Conservation (phyloP, 2,329 filamentous ascomycete genomes). For the Blastomyces silverae region DNA sequence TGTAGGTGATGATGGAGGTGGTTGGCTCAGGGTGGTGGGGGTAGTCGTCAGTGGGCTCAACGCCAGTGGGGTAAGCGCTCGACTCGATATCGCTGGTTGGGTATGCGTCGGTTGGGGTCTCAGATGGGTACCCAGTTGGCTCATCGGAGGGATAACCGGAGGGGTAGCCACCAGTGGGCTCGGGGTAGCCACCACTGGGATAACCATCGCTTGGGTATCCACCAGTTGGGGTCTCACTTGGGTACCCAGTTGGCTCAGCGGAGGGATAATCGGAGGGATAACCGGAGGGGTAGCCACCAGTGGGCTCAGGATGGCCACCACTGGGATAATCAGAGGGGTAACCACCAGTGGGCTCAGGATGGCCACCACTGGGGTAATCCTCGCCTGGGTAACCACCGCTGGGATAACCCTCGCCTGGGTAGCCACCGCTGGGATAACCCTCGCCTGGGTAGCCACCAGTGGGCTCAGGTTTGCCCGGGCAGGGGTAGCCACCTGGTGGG, state of each 20-base stretch:
- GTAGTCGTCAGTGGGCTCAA: too few species aligned
- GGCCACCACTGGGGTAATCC: too few species aligned
- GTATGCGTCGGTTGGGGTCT: conserved; percentile 6
- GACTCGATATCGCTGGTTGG: neutral
- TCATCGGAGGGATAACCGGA: neutral
- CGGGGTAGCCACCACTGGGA: conserved; percentile 15
- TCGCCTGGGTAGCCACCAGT: conserved; percentile 25
- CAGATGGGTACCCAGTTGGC: neutral
- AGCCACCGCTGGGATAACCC: too few species aligned
- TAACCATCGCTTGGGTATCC: conserved; percentile 14
- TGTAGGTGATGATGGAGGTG: conserved; percentile 44
- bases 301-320: too few species aligned
- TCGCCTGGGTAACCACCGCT: too few species aligned
- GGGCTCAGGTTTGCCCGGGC: conserved; percentile 33
- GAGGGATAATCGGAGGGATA: too few species aligned
- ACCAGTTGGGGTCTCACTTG: conserved; percentile 45
- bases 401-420: too few species aligned
- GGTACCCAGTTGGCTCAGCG: conserved; percentile 40
- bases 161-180: too few species aligned
- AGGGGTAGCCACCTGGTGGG: conserved; percentile 56
- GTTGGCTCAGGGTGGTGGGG: conserved; percentile 10
- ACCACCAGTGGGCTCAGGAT: too few species aligned
- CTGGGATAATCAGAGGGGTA: too few species aligned
- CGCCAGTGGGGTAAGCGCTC: conserved; percentile 12
- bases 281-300: too few species aligned